Percentiles rank a stretch among this genome's conserved stretches.
Conservation (phyloP, 1,284 basidiomycete species). For the Violaceomyces palustris region DNA sequence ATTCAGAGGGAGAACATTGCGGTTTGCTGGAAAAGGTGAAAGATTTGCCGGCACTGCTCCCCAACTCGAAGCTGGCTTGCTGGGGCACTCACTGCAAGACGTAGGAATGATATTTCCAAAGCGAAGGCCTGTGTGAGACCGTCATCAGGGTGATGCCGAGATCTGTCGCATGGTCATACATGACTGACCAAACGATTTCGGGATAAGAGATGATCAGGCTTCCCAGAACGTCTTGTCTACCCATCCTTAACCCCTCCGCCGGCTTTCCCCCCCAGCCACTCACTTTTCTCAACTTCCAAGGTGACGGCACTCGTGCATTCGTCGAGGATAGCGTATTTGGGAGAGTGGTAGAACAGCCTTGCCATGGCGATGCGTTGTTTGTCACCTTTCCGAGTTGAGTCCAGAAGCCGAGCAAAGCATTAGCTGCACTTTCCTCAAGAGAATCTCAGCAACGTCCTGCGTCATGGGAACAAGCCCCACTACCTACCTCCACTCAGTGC, state of each 20-base stretch:
- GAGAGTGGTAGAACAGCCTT: constrained; percentile 87
- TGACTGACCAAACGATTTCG: constrained; percentile 60
- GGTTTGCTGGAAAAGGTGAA: not conserved
- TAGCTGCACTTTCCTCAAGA: too few relatives aligned
- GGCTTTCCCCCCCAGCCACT: too few relatives aligned
- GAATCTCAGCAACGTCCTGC: too few relatives aligned
- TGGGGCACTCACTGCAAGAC: constrained; percentile 77
- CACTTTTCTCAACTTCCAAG: constrained; percentile 74
- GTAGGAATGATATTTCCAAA: constrained; percentile 88
- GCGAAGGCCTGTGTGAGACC: constrained; percentile 61
- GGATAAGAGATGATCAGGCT: not conserved
- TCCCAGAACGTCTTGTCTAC: too few relatives aligned
- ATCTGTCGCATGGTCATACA: constrained; percentile 87
- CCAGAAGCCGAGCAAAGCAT: too few relatives aligned
- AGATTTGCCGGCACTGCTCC: not conserved
- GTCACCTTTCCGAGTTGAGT: too few relatives aligned
- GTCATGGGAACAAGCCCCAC: too few relatives aligned
- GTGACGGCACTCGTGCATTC: constrained; percentile 94
- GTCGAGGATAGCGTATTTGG: constrained; percentile 94
- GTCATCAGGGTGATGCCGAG: constrained; percentile 53
- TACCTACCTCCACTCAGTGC: constrained; percentile 81
- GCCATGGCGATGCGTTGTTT: constrained; percentile 87
- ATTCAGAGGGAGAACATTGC: too few relatives aligned
- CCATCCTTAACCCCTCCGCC: not conserved
- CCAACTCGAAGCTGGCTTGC: not conserved